phyloP scores from a whole-genome alignment of 495 filamentous ascomycete species.

The Neohortaea acidophila region DNA sequence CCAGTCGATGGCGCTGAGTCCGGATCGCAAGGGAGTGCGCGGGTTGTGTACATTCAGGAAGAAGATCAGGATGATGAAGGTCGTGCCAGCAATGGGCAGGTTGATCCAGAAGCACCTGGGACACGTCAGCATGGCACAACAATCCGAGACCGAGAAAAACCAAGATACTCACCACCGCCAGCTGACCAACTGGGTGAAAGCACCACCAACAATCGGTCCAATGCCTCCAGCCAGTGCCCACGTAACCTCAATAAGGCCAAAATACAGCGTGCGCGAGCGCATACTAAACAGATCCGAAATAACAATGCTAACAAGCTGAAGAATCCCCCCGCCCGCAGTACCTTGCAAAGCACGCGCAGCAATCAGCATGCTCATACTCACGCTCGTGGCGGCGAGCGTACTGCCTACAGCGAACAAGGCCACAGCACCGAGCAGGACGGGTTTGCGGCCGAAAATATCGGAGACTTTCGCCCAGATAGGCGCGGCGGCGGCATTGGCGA shows the following conservation, averaged over 20 bases:
- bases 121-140: too few relatives aligned
- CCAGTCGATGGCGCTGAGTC: conserved; percentile 36
- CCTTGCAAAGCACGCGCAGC: conserved; percentile 41
- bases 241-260: conserved; percentile 40
- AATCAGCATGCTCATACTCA: conserved; percentile 40
- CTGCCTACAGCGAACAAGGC: conserved; percentile 27
- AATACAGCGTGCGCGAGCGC: conserved; percentile 37
- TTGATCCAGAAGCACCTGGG: conserved; percentile 51
- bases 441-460: conserved; percentile 48
- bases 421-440: conserved; percentile 34
- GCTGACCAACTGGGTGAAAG: conserved; percentile 43
- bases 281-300: conserved; percentile 46
- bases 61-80: conserved; percentile 42
- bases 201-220: conserved; percentile 48
- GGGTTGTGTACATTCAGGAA: conserved; percentile 47
- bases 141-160: too few relatives aligned
- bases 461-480: conserved; percentile 43
- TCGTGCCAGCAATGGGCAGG: conserved; percentile 41
- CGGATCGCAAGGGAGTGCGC: conserved; percentile 36
- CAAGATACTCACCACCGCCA: conserved; percentile 41
- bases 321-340: conserved; percentile 38
- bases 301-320: conserved; percentile 38
- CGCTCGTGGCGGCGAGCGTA: conserved; percentile 34
- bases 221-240: conserved; percentile 44
- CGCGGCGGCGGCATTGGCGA: conserved; percentile 37